These are phyloP conservation scores for Fraxinus sp. DNA, from an alignment of 305 asterid species.

Conservation along the genomic window DNA sequence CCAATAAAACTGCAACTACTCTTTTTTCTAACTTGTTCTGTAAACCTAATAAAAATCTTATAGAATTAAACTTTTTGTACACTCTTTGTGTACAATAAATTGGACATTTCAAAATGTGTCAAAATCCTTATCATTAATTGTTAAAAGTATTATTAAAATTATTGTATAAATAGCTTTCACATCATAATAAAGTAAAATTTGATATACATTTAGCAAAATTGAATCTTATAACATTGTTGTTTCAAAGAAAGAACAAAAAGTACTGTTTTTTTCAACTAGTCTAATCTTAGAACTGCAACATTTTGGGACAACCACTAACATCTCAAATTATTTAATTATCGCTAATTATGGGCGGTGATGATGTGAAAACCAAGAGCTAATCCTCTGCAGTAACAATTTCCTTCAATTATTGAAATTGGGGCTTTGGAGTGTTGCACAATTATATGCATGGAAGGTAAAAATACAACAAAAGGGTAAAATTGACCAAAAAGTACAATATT, in stretches of 20 bases:
- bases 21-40: background rate
- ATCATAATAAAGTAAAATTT: too few relatives aligned
- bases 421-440: conserved; percentile 20
- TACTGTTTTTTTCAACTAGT: conserved; percentile 9
- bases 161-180: too few relatives aligned
- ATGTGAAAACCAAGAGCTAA: conserved; percentile 14
- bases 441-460: background rate
- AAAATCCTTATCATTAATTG: too few relatives aligned
- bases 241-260: background rate
- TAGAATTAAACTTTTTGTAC: too few relatives aligned
- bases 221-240: background rate
- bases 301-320: background rate
- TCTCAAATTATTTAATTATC: conserved; percentile 13
- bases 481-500: conserved; percentile 24
- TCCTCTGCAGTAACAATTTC: conserved; percentile 12
- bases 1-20: background rate
- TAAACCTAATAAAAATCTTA: background rate
- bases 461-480: background rate
- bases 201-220: too few relatives aligned
- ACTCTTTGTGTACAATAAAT: too few relatives aligned
- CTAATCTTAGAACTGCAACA: background rate
- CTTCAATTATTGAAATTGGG: background rate
- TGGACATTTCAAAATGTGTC: too few relatives aligned
- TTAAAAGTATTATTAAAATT: too few relatives aligned
- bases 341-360: conserved; percentile 31